A percentile compares a stretch with the other conserved stretches of the same genome.
Conservation (phyloP, 495 filamentous ascomycete genomes). For the Acidomyces sp. region DNA sequence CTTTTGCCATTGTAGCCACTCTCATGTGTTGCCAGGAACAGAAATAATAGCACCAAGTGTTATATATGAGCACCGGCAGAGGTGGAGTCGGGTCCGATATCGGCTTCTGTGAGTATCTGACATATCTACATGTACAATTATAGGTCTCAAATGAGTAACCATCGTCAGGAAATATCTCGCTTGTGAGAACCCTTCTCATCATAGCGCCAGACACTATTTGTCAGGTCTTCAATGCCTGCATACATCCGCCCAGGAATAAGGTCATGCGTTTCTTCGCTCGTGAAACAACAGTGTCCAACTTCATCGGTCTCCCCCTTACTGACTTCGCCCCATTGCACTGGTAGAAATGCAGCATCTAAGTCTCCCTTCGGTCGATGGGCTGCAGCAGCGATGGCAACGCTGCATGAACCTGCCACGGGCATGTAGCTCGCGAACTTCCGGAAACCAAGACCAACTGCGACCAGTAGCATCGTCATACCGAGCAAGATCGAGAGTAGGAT, state of each 20-base stretch:
- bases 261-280: slow-evolving; percentile 3
- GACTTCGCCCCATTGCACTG: slow-evolving; percentile 15
- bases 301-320: background rate
- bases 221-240: slow-evolving; percentile 4
- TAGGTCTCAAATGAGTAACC: too few relatives aligned
- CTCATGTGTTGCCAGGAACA: too few relatives aligned
- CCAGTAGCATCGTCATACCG: slow-evolving; percentile 7
- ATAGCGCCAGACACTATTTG: too few relatives aligned
- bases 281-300: slow-evolving; percentile 11
- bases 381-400: slow-evolving; percentile 25
- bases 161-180: too few relatives aligned
- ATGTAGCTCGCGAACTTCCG: slow-evolving; percentile 20
- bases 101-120: too few relatives aligned
- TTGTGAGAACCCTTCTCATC: too few relatives aligned
- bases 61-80: background rate
- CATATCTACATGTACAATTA: too few relatives aligned
- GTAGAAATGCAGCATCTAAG: slow-evolving; percentile 12
- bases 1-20: slow-evolving; percentile 7
- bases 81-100: too few relatives aligned
- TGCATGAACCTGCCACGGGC: slow-evolving; percentile 25
- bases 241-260: slow-evolving; percentile 7
- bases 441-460: slow-evolving; percentile 14
- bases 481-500: slow-evolving; percentile 21
- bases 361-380: slow-evolving; percentile 22
- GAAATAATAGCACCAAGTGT: background rate